A percentile compares a stretch with the other conserved stretches of the same genome.
Evolutionary conservation across 495 filamentous ascomycete species (phyloP).

Genomic region (Aspergillus incahuasiensis): DNA sequence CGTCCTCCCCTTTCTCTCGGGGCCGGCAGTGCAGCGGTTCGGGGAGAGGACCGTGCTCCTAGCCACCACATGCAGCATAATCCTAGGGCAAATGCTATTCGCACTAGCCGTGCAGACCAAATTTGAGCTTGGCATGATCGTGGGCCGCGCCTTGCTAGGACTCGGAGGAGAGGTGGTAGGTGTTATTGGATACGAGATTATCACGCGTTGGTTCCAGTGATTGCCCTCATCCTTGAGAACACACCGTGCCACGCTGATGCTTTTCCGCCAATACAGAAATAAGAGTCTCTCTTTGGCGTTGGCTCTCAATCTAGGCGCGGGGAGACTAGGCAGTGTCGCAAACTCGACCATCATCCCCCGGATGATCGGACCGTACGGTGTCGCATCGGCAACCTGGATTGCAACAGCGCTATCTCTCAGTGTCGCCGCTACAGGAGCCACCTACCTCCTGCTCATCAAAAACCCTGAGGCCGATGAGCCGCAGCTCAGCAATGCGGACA

Average conservation of each 20-base stretch:
- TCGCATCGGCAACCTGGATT: background rate
- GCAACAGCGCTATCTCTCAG: background rate
- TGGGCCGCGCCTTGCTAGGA: background rate
- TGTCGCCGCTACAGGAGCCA: background rate
- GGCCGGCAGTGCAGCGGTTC: slow-evolving; percentile 1
- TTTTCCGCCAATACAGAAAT: background rate
- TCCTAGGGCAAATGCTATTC: background rate
- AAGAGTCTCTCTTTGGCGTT: background rate
- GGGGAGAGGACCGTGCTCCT: background rate
- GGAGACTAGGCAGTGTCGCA: slow-evolving; percentile 2
- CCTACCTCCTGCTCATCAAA: background rate
- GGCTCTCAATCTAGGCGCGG: background rate
- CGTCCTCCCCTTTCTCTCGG: slow-evolving; percentile 5
- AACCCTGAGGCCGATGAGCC: background rate
- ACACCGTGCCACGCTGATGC: background rate
- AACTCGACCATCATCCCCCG: background rate
- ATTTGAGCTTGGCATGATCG: background rate
- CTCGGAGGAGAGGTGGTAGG: slow-evolving; percentile 4
- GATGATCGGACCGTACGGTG: background rate
- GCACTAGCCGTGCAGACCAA: background rate
- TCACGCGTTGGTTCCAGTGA: slow-evolving; percentile 12
- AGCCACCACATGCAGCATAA: background rate
- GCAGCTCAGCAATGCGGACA: background rate
- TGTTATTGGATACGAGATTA: slow-evolving; percentile 5
- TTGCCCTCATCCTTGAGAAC: background rate